These are phyloP conservation scores for Coemansia erecta DNA, from an alignment of 192 early-diverging fungal species.

Conservation along the genomic window DNA sequence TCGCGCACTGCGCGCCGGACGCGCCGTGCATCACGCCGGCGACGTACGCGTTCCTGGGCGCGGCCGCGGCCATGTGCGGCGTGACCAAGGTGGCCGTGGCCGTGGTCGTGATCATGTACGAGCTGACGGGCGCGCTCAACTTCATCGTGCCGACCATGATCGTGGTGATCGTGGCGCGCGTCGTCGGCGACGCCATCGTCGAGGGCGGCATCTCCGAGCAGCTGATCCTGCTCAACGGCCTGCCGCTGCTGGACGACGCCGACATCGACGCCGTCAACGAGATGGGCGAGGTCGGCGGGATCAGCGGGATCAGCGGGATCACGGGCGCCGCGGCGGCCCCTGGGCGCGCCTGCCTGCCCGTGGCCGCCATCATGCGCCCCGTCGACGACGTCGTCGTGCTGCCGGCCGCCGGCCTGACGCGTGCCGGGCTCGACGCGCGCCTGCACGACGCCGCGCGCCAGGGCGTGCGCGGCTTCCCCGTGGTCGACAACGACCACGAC, in stretches of 20 bases:
- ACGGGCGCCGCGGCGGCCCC: too few relatives aligned
- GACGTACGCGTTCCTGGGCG: constrained; percentile 92
- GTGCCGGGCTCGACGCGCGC: constrained; percentile 54
- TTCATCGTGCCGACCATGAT: constrained; percentile 82
- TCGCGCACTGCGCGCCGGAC: constrained; percentile 75
- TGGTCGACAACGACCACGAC: constrained; percentile 62
- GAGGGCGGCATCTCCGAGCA: constrained; percentile 77
- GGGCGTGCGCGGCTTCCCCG: constrained; percentile 65
- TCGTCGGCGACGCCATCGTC: constrained; percentile 71
- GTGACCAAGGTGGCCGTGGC: constrained; percentile 86
- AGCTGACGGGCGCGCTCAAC: constrained; percentile 91
- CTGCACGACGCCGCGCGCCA: constrained; percentile 51
- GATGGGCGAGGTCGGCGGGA: background rate
- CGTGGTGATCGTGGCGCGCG: constrained; percentile 72
- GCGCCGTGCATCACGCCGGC: constrained; percentile 88
- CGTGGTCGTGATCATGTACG: constrained; percentile 97
- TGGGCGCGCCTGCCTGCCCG: background rate
- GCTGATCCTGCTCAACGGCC: constrained; percentile 72
- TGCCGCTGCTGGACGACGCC: constrained; percentile 75
- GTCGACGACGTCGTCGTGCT: constrained; percentile 51
- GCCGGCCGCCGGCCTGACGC: constrained; percentile 55
- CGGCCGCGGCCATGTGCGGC: constrained; percentile 83
- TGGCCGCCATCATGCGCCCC: constrained; percentile 60
- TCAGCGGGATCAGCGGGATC: background rate
- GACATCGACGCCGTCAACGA: constrained; percentile 40